A percentile compares a stretch with the other conserved stretches of the same genome.
phyloP scores from a whole-genome alignment of 1,284 basidiomycete genomes.

The Phenoliferia sp. region DNA sequence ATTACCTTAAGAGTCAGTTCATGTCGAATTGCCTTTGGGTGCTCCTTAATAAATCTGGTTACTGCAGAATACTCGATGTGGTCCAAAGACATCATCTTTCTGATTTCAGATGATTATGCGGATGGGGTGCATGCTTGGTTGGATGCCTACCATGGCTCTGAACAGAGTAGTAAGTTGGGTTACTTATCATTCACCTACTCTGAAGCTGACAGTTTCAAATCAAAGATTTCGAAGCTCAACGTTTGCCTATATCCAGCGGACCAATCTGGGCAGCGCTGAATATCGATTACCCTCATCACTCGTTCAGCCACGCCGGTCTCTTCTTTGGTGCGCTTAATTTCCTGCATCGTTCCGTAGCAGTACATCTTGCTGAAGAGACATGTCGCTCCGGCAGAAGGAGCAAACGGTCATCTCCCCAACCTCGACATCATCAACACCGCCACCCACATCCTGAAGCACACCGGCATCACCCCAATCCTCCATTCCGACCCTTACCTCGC shows the following conservation, averaged over 20 bases:
- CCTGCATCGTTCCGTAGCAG: background rate
- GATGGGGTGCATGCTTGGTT: conserved; percentile 93
- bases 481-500: conserved; percentile 46
- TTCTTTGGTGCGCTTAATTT: conserved; percentile 53
- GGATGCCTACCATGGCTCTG: conserved; percentile 67
- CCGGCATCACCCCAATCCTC: conserved; percentile 66
- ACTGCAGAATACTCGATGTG: conserved; percentile 73
- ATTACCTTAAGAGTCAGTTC: conserved; percentile 69
- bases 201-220: background rate
- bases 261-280: conserved; percentile 93
- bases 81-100: conserved; percentile 89
- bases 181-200: background rate
- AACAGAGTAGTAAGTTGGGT: conserved; percentile 61
- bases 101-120: conserved; percentile 81
- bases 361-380: too few species aligned
- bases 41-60: too few species aligned
- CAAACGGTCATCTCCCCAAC: conserved; percentile 91
- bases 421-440: conserved; percentile 89
- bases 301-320: conserved; percentile 85
- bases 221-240: conserved; percentile 61
- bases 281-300: conserved; percentile 94
- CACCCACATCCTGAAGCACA: conserved; percentile 63
- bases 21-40: background rate
- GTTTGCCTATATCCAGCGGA: conserved; percentile 57
- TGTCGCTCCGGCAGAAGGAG: conserved; percentile 66